Evolutionary conservation across 2,329 filamentous ascomycete genomes (phyloP).

Genomic region (Ceratocystis papillata): DNA sequence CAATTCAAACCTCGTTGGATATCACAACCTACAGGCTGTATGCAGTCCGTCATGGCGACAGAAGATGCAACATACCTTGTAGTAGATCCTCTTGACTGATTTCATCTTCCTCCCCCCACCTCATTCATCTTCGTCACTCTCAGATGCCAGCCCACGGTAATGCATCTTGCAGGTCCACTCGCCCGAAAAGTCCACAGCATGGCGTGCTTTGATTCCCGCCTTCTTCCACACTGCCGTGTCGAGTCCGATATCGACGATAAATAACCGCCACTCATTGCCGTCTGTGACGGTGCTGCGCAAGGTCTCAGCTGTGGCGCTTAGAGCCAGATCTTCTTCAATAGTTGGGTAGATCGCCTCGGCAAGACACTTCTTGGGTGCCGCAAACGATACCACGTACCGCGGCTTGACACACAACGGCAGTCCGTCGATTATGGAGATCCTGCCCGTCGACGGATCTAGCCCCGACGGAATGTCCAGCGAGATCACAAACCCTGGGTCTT

Average conservation of each 20-base stretch:
- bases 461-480: constrained; percentile 88
- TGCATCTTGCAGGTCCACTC: constrained; percentile 71
- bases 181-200: constrained; percentile 78
- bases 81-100: too few species aligned
- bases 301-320: constrained; percentile 26
- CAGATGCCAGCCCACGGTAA: constrained; percentile 35
- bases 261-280: constrained; percentile 63
- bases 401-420: constrained; percentile 69
- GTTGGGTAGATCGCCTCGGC: constrained; percentile 56
- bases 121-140: constrained; percentile 15
- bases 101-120: not conserved
- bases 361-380: constrained; percentile 75
- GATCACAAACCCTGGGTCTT: constrained; percentile 69
- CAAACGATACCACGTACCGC: constrained; percentile 73
- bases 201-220: constrained; percentile 66
- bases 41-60: too few species aligned
- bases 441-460: constrained; percentile 67
- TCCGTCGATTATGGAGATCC: constrained; percentile 57
- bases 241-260: constrained; percentile 78
- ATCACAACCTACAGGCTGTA: not conserved
- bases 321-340: constrained; percentile 24
- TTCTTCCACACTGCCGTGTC: constrained; percentile 74
- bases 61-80: too few species aligned
- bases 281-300: constrained; percentile 30
- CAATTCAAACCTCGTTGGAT: constrained; percentile 4